A percentile compares a stretch with the other conserved stretches of the same genome.
phyloP scores from a whole-genome alignment of 176 grass and related monocot genomes.

The Bonia amplexicaulis region DNA sequence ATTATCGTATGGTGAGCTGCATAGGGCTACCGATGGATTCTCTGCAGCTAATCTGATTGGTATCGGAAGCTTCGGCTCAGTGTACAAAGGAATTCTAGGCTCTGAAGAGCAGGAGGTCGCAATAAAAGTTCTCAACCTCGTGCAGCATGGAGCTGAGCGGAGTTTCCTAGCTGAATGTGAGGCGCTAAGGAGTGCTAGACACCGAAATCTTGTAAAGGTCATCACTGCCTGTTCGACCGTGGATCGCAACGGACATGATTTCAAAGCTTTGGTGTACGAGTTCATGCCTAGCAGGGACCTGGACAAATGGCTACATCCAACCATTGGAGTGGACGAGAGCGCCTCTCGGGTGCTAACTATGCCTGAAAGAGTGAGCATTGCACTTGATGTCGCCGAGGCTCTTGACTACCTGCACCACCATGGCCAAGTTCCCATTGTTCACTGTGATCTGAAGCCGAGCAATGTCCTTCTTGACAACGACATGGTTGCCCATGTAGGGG shows the following conservation, averaged over 20 bases:
- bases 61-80: neutral
- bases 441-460: slow-evolving; percentile 15
- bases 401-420: slow-evolving; percentile 19
- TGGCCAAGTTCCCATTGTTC: slow-evolving; percentile 5
- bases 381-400: slow-evolving; percentile 9
- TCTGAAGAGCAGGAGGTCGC: slow-evolving; percentile 1
- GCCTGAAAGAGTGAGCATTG: slow-evolving; percentile 11
- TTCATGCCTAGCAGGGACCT: slow-evolving; percentile 31
- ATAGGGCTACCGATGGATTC: slow-evolving; percentile 25
- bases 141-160: neutral
- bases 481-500: neutral
- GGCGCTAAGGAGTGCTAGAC: neutral
- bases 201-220: slow-evolving; percentile 23
- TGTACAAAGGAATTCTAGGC: slow-evolving; percentile 12
- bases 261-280: slow-evolving; percentile 29
- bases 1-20: slow-evolving; percentile 29
- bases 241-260: slow-evolving; percentile 21
- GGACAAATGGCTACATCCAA: slow-evolving; percentile 4
- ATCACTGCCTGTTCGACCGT: slow-evolving; percentile 20
- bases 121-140: slow-evolving; percentile 21
- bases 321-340: too few relatives aligned
- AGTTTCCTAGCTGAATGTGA: slow-evolving; percentile 30
- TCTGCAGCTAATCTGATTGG: slow-evolving; percentile 16
- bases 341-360: neutral
- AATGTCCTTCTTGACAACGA: slow-evolving; percentile 14